A percentile compares a stretch with the other conserved stretches of the same genome.
phyloP scores from a whole-genome alignment of 306 rosid species.

The Rubus parviflorus region DNA sequence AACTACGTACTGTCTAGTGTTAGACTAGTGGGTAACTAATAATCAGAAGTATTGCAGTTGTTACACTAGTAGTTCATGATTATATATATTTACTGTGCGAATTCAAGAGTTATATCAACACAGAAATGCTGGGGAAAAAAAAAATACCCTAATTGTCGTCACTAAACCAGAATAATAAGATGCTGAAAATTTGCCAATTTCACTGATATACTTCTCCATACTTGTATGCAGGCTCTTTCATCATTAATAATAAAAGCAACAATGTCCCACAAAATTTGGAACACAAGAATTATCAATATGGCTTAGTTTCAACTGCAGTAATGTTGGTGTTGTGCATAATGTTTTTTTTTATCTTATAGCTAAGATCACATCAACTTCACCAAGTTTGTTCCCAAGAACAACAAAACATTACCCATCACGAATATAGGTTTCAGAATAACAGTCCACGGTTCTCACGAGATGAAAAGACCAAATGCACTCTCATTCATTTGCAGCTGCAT shows the following conservation, averaged over 20 bases:
- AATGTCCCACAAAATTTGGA: conserved; percentile 29
- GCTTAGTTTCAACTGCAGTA: conserved; percentile 18
- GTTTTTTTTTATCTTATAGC: conserved; percentile 1
- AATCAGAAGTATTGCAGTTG: no score
- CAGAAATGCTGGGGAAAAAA: background rate
- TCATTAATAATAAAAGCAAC: conserved; percentile 1
- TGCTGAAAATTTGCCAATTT: background rate
- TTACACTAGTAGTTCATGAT: no score
- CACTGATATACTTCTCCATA: background rate
- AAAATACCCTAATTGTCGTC: background rate
- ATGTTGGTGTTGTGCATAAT: conserved; percentile 10
- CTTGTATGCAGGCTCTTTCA: background rate
- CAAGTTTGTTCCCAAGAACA: conserved; percentile 44
- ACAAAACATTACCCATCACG: conserved; percentile 37
- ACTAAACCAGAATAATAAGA: background rate
- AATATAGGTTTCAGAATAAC: conserved; percentile 42
- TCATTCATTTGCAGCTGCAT: conserved; percentile 58
- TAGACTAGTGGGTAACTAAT: no score
- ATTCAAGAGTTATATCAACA: no score
- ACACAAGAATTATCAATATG: conserved; percentile 7
- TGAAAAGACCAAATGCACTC: conserved; percentile 34
- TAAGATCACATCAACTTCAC: conserved; percentile 16
- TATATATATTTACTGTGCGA: no score
- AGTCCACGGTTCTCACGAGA: conserved; percentile 31
- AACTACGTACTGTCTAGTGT: no score